Base-by-base conservation (phyloP, 2,329 filamentous ascomycete genomes). In the Claviceps sp. region DNA sequence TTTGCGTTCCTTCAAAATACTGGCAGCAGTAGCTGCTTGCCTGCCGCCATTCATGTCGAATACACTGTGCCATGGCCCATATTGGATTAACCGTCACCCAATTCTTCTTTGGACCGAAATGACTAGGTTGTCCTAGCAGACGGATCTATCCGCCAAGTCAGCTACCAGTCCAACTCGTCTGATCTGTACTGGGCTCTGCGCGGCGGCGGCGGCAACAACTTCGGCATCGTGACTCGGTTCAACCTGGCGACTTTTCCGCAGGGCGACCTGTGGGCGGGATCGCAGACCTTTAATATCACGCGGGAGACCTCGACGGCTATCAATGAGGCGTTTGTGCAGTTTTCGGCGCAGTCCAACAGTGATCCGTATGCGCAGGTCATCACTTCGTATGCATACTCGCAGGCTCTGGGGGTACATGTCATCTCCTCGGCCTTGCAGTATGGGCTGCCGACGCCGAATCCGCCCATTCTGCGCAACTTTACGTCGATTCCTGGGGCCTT, bases 141-240 rank as follows among this genome's bases (percentile, higher is more conserved):
- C 22, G 43, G 43, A 4, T 29, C 43, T 14, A 59, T 73, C 17
- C 57, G 75, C 1, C 68, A 63, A 2, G 75, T 72, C 2, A 70
- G 64, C 5, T 26, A 45, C 61, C 60, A 3, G 60, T 45, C 43
- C 63, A 2, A 20, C 68, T 37, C 79, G 36, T 52, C 66, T 0
- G 77, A 80, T 51, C 66, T 82, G 1, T 80, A 75, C 63, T 80
- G 76, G 74, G 79, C 77, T 2, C 66, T 80, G 1, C 67, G 69
- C 39, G 76, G 77, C 17, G 75, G 77, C 17, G 75, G 77, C 2
- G 75, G 77, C 1, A 76, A 75, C 37, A 80, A 73, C 46, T 81
- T 77, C 55, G 78, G 72, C n/a, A 66, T 82, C 4, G 74, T 81
- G 4, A 66, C 71, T 9, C 73, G 72, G 9, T 70, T 80, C 60